Base-by-base conservation (phyloP, 1,139 yeast genomes). In the Suhomyces bribrorum region DNA sequence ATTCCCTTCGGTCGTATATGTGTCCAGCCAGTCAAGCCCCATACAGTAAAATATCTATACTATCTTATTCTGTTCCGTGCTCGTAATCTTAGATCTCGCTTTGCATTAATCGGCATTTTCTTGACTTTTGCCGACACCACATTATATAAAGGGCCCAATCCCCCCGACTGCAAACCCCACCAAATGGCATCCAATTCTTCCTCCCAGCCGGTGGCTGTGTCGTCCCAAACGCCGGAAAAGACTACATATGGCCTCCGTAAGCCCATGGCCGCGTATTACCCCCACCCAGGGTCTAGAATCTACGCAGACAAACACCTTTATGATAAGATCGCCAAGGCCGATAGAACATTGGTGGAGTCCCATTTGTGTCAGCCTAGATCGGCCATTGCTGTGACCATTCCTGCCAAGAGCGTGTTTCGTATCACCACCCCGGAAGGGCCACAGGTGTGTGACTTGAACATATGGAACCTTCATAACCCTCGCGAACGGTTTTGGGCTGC, bases 401-500 rank as follows among this genome's bases (percentile, higher is more conserved):
- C 83, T 9, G 79, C 80, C 15, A 79, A 77, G 12, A 66, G 75
- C 22, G 71, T 81, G 18, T 78, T 82, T 46, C 63, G 86, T 26
- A 64, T 81, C 37, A 76, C 78, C 5, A 77, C 85, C 0, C 83
- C 85, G 2, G 80, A 81, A 47, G 86, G 86, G 2, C 83, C 86
- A 1, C 86, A 81, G 54, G 86, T 81, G 4, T 81, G 85, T 50
- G 86, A 81, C 51, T 69, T 81, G 57, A 81, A 81, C 58, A 73
- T 79, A 35, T 81, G 86, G 86, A 77, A 73, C 51, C 62, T 63
- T 29, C 69, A 76, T 48, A 79, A 80, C 52, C 84, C 82, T 13
- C 62, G 84, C 43, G 86, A 81, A 52, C 61, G 82, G 44, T 70
- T 81, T 53, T 81, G 86, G 86, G 86, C 86, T 8, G 75, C 85